Conservation (phyloP, 768 basidiomycete genomes). For the Psilocybe tampanensis region DNA sequence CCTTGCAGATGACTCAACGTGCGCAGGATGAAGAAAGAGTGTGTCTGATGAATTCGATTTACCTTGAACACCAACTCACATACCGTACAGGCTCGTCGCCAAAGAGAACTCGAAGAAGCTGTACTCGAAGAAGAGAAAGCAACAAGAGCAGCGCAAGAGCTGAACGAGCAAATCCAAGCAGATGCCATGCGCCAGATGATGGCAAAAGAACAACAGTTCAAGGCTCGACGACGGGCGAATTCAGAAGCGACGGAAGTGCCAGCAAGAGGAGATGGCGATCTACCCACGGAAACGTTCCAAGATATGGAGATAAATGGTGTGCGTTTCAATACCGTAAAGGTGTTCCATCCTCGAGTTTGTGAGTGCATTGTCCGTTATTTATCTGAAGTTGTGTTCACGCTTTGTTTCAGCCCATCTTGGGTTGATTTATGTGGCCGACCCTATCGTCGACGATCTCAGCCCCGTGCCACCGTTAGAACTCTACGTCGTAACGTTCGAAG, state of each 20-base stretch:
- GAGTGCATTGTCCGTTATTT: constrained; percentile 16
- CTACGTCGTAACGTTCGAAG: constrained; percentile 64
- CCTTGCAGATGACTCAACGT: constrained; percentile 76
- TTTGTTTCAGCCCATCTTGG: constrained; percentile 56
- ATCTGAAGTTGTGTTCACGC: neutral
- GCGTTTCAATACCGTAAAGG: constrained; percentile 63
- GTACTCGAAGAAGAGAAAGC: constrained; percentile 52
- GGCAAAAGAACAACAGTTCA: constrained; percentile 54
- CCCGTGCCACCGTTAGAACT: constrained; percentile 66
- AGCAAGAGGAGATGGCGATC: constrained; percentile 37
- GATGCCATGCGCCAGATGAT: constrained; percentile 62
- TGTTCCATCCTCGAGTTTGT: constrained; percentile 77
- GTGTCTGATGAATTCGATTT: constrained; percentile 18
- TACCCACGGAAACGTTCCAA: constrained; percentile 62
- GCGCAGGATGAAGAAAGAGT: constrained; percentile 73
- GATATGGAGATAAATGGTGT: constrained; percentile 63
- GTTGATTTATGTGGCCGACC: constrained; percentile 72
- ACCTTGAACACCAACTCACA: neutral
- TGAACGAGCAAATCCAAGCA: constrained; percentile 67
- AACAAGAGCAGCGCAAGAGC: constrained; percentile 54
- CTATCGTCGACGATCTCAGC: constrained; percentile 66
- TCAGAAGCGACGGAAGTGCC: constrained; percentile 75
- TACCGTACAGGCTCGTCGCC: constrained; percentile 47
- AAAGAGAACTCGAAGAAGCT: constrained; percentile 59
- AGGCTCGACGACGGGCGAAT: constrained; percentile 62